Percentiles rank a stretch among this genome's conserved stretches.
Conservation (phyloP, 495 filamentous ascomycete genomes). For the Neurospora terricola region DNA sequence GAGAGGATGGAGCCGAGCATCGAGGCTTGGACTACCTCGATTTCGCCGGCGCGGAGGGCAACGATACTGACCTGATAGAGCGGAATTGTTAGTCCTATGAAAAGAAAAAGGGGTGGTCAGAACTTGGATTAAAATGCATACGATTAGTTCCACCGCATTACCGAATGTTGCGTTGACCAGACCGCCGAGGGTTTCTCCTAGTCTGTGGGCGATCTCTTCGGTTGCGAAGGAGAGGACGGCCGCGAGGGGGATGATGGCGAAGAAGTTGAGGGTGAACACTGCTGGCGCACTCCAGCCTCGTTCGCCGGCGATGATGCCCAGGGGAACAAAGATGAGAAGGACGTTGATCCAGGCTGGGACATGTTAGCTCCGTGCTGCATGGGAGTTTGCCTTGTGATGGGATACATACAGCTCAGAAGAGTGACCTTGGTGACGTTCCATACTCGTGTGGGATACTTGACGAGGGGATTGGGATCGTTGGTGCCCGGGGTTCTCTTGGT, state of each 20-base stretch:
- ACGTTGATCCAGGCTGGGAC: conserved; percentile 65
- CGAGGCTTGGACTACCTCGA: conserved; percentile 91
- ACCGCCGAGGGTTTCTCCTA: conserved; percentile 86
- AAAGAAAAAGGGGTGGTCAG: conserved; percentile 6
- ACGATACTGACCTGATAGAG: conserved; percentile 76
- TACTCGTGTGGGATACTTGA: conserved; percentile 44
- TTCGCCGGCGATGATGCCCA: conserved; percentile 72
- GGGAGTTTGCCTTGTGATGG: neutral
- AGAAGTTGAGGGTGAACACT: conserved; percentile 84
- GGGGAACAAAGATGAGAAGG: conserved; percentile 78
- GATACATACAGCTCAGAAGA: conserved; percentile 42
- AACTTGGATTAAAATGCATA: conserved; percentile 34
- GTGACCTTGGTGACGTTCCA: conserved; percentile 44
- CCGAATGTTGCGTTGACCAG: conserved; percentile 94
- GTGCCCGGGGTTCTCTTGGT: conserved; percentile 34
- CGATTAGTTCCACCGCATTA: conserved; percentile 97
- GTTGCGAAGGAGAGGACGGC: conserved; percentile 91
- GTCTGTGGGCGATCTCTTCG: conserved; percentile 73
- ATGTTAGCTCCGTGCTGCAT: neutral
- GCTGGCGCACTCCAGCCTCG: conserved; percentile 63
- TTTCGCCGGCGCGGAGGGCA: conserved; percentile 73
- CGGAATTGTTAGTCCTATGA: conserved; percentile 10
- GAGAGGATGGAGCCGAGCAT: conserved; percentile 97
- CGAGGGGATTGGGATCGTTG: conserved; percentile 39
- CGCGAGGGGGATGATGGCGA: conserved; percentile 90